These are phyloP conservation scores for Bocquillonia castaneifolia DNA, from an alignment of 441 rosid species.

Conservation along the genomic window DNA sequence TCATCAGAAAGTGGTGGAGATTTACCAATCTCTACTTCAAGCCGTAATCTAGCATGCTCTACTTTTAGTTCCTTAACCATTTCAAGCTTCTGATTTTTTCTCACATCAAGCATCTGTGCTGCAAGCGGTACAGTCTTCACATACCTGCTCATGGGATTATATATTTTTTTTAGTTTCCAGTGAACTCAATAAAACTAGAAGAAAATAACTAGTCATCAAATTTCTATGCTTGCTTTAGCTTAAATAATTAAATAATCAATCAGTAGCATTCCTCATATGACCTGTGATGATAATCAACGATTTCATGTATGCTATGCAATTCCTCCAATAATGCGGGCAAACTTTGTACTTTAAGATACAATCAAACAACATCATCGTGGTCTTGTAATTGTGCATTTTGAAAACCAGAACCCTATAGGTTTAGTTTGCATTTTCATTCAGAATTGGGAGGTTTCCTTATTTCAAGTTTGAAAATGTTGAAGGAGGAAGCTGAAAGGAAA, in stretches of 20 bases:
- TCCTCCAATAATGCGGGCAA: not conserved
- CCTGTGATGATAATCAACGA: not conserved
- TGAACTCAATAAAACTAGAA: not conserved
- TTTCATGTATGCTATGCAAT: not conserved
- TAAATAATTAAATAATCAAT: not conserved
- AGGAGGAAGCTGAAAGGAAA: not conserved
- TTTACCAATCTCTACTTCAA: slow-evolving; percentile 93
- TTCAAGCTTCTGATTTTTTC: slow-evolving; percentile 75
- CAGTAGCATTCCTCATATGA: not conserved
- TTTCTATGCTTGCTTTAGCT: not conserved
- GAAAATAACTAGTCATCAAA: not conserved
- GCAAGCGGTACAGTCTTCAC: slow-evolving; percentile 95
- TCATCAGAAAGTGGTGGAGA: slow-evolving; percentile 95
- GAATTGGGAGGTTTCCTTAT: not conserved
- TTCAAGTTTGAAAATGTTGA: not conserved
- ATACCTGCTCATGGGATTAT: slow-evolving; percentile 44
- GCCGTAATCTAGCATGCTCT: slow-evolving; percentile 66
- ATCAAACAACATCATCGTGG: not conserved
- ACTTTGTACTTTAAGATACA: not conserved
- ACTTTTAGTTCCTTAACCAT: slow-evolving; percentile 71
- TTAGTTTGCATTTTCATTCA: not conserved
- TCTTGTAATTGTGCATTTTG: not conserved
- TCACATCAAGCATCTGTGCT: slow-evolving; percentile 78
- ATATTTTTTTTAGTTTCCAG: slow-evolving; percentile 2
- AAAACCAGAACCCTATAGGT: not conserved